Evolutionary conservation across 306 rosid species (phyloP), one percentile per base, ranked within the genome.

Genomic region (Malus sieversii): DNA sequence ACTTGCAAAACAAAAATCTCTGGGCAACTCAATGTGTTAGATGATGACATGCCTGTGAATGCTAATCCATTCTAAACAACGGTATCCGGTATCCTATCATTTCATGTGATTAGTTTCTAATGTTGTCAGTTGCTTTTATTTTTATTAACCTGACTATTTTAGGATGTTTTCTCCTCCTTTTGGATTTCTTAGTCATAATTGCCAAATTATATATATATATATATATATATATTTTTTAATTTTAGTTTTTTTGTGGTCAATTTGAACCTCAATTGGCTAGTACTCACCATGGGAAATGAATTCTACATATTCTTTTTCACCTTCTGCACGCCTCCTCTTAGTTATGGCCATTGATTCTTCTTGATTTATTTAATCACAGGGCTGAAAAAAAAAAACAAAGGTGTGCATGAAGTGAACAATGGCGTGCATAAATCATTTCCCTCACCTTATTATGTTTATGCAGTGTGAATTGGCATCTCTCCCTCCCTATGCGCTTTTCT

Each of bases 1-100:
- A 77, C 82, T 61, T 92, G 93, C 86, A 92, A 92, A 81, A 87
- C 84, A 58, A 92, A 81, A 78, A 88, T 85, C 61, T 88, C 97
- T 71, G 91, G 70, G 70, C 48, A 19, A 8, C 48, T 66, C 46
- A 19, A 33, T 66, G 68, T 64, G 23, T 66, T 19, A 15, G 70
- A 19, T 66, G 38, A 66, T 15, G 16, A 65, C 12, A 4, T 66
- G 48, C 18, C 70, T 4, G 15, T 20, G 25, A 35, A 66, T 66
- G 2, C 9, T 14, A 33, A 66, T 19, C 8, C 48, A 9, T 9
- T 66, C 48, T 66, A 35, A 66, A 19, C 25, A 29, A 29, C 1
- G 42, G 42, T 38, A 38, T 38, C 42, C 2, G 25, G 70, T n/a
- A 44, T 16, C 12, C 40, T 7, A 64, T 64, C 68, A 64, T 30